Evolutionary conservation across 768 basidiomycete genomes (phyloP).

Genomic region (Lactarius tabidus): DNA sequence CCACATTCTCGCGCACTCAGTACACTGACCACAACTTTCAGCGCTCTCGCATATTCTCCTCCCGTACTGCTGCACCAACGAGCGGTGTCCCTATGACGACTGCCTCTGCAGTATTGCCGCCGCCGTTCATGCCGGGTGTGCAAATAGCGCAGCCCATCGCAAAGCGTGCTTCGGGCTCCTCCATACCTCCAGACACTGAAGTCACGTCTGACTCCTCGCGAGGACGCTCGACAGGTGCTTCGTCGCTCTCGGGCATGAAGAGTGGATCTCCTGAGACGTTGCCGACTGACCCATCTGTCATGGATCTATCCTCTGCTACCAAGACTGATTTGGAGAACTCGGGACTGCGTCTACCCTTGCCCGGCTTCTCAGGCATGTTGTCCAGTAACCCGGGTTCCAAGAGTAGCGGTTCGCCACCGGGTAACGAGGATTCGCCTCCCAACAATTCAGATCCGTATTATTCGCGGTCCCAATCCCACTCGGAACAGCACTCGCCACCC

Average conservation of each 20-base stretch:
- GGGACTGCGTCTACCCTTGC: slow-evolving; percentile 4
- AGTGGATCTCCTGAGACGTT: slow-evolving; percentile 21
- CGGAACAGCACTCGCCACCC: slow-evolving; percentile 19
- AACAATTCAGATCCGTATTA: slow-evolving; percentile 14
- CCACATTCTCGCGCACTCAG: neutral
- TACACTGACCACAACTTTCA: neutral
- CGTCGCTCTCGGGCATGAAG: slow-evolving; percentile 18
- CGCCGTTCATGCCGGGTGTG: neutral
- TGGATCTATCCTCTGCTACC: slow-evolving; percentile 16
- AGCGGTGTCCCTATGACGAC: neutral
- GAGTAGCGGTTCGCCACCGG: slow-evolving; percentile 14
- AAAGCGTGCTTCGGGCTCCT: slow-evolving; percentile 8
- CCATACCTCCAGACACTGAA: slow-evolving; percentile 7
- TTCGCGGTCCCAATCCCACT: slow-evolving; percentile 18
- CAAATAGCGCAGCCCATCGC: slow-evolving; percentile 12
- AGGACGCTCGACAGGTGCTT: slow-evolving; percentile 19
- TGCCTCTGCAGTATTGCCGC: neutral
- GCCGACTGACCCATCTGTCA: slow-evolving; percentile 24
- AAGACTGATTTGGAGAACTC: slow-evolving; percentile 13
- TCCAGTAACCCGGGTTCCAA: slow-evolving; percentile 5
- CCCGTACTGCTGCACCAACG: neutral
- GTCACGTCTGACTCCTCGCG: slow-evolving; percentile 18
- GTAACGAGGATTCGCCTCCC: slow-evolving; percentile 16
- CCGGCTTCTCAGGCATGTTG: neutral
- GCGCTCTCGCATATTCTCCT: slow-evolving; percentile 1